A percentile compares a stretch with the other conserved stretches of the same genome.
Evolutionary conservation across 2,329 filamentous ascomycete species (phyloP).

Genomic region (Colletotrichum lupini): DNA sequence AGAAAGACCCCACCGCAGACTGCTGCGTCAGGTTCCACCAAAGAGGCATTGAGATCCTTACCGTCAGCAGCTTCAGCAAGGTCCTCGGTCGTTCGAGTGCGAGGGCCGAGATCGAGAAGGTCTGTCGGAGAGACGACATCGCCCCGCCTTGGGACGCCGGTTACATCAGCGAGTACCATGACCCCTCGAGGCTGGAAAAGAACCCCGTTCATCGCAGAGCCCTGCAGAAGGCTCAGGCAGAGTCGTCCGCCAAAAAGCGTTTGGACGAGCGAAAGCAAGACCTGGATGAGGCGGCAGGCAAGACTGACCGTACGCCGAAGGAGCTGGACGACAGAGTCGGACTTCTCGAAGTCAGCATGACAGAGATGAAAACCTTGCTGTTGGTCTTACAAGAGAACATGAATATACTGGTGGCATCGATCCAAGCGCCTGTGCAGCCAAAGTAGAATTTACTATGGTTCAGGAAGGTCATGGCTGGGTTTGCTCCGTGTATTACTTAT

Average conservation of each 20-base stretch:
- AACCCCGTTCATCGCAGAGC: background rate
- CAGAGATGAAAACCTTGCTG: background rate
- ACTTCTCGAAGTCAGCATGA: background rate
- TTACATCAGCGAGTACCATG: background rate
- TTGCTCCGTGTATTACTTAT: no score
- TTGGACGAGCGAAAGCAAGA: background rate
- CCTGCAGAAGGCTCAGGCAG: background rate
- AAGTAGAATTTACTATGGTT: background rate
- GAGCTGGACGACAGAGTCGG: background rate
- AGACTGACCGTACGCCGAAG: background rate
- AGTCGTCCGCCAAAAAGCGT: background rate
- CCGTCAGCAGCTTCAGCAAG: constrained; percentile 13
- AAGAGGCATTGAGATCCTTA: constrained; percentile 25
- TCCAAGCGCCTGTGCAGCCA: background rate
- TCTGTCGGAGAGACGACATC: constrained; percentile 23
- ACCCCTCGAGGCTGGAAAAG: background rate
- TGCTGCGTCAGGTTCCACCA: constrained; percentile 20
- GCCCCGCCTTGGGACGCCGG: constrained; percentile 20
- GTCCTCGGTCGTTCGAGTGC: constrained; percentile 11
- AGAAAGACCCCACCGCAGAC: constrained; percentile 18
- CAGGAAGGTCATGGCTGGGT: background rate
- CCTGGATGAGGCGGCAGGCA: background rate
- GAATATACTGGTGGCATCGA: background rate
- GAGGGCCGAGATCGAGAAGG: constrained; percentile 14
- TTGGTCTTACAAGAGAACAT: background rate